Conservation (phyloP, 805 yeast species). For the Pichia rugopelliculosa region DNA sequence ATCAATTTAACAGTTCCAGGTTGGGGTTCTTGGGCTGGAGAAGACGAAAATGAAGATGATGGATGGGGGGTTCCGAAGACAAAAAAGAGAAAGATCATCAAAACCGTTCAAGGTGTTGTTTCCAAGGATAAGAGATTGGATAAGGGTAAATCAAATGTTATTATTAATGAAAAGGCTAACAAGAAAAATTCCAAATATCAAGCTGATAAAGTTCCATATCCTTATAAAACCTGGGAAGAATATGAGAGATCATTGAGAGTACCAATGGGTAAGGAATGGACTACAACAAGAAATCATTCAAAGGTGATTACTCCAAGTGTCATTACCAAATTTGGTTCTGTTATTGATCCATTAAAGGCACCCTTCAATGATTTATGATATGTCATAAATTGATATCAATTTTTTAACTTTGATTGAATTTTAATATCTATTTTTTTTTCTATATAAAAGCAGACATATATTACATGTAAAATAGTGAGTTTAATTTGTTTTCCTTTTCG, state of each 20-base stretch:
- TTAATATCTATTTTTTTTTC: not conserved
- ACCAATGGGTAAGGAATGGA: conserved; percentile 99
- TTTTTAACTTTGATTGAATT: not conserved
- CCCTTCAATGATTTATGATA: conserved; percentile 49
- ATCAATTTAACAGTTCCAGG: conserved; percentile 87
- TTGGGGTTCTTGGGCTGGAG: conserved; percentile 98
- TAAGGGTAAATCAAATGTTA: conserved; percentile 68
- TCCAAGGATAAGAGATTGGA: conserved; percentile 69
- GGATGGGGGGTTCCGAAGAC: conserved; percentile 21
- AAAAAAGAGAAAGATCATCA: conserved; percentile 55
- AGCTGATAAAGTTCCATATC: conserved; percentile 88
- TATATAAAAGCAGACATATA: not conserved
- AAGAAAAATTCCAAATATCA: conserved; percentile 82
- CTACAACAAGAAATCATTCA: conserved; percentile 80
- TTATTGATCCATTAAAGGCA: conserved; percentile 85
- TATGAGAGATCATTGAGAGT: conserved; percentile 88
- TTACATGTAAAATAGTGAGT: not conserved
- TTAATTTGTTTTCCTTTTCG: not conserved
- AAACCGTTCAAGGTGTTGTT: conserved; percentile 72
- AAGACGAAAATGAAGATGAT: conserved; percentile 23
- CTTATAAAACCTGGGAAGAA: conserved; percentile 87
- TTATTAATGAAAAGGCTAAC: conserved; percentile 79
- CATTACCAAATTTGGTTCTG: conserved; percentile 77
- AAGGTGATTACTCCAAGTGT: conserved; percentile 83
- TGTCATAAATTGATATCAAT: not conserved